Evolutionary conservation across 176 grass and related monocot species (phyloP).

Genomic region (Pontederia paniculata): DNA sequence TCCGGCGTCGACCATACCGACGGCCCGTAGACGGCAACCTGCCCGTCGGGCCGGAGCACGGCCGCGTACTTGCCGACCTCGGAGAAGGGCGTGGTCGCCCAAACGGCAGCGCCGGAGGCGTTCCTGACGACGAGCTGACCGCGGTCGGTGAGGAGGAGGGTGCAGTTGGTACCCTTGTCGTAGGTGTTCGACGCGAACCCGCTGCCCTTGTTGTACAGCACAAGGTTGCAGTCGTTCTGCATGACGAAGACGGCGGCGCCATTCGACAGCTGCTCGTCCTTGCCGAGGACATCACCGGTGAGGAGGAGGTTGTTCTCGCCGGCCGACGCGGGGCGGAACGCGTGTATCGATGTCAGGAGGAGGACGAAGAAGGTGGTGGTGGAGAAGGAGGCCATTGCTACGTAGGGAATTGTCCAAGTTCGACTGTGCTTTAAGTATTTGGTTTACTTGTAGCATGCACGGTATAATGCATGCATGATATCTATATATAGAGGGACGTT

Average conservation of each 20-base stretch:
- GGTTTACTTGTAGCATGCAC: no score
- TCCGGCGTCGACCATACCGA: neutral
- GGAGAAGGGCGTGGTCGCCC: no score
- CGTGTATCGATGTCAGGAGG: neutral
- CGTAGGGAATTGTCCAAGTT: neutral
- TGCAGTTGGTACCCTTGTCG: conserved; percentile 5
- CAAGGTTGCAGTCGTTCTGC: conserved; percentile 14
- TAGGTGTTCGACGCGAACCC: conserved; percentile 5
- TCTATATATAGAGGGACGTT: no score
- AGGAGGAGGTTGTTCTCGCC: conserved; percentile 12
- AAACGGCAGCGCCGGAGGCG: neutral
- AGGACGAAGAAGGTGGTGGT: neutral
- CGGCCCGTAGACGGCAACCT: neutral
- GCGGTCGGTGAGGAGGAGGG: conserved; percentile 10
- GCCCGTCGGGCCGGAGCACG: neutral
- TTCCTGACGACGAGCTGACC: conserved; percentile 1
- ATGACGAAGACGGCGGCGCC: conserved; percentile 9
- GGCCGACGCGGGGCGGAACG: neutral
- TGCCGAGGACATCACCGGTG: conserved; percentile 5
- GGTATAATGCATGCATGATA: no score
- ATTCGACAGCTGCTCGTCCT: conserved; percentile 4
- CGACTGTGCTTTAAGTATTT: no score
- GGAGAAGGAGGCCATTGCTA: neutral
- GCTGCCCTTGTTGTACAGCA: conserved; percentile 1
- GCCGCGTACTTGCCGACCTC: neutral